Base-by-base conservation (phyloP, 306 rosid genomes). In the Lathyrus sativus region DNA sequence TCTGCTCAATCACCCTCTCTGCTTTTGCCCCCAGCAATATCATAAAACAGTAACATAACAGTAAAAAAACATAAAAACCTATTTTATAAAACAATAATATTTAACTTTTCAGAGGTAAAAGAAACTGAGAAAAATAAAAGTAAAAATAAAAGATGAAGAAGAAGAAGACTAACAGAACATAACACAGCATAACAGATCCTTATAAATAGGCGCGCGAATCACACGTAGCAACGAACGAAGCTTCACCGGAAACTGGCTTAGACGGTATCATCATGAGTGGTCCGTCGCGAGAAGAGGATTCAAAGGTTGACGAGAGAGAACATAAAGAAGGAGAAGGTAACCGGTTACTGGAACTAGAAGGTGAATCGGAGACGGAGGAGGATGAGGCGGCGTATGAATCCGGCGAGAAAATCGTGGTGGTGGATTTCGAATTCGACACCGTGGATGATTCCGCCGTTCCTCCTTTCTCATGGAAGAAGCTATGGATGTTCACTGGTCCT, bases 401-500 rank as follows among this genome's bases (percentile, higher is more conserved):
- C 11, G 83, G 89, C 1, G 96, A 89, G 81, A 91, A 91, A 71
- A 87, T 88, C 81, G 67, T 77, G 61, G 84, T 89, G 3, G 76
- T 72, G 24, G 88, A 79, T 71, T 74, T 75, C 1, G 86, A 83
- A 9, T 81, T 75, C 0, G 86, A 81, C 6, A 35, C 72, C 0
- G 54, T 8, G 12, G 83, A 77, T n/a, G 86, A 86, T 46, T 71
- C 87, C 6, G 39, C 13, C 1, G 85, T 67, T 35, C 83, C 87
- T 2, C 85, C 89, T 10, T 91, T 88, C 72, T 91, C 96, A 17
- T 91, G 92, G 95, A 86, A 88, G 80, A 85, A 86, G 80, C 79
- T 88, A 12, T 86, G 96, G 97, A 58, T 85, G 8, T 91, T 86
- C 76, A 88, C 95, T 5, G 96, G 96, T 0, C 95, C 96, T 2